These are phyloP conservation scores for Neonectria coccinea DNA, from an alignment of 2,329 filamentous ascomycete species.

Conservation along the genomic window DNA sequence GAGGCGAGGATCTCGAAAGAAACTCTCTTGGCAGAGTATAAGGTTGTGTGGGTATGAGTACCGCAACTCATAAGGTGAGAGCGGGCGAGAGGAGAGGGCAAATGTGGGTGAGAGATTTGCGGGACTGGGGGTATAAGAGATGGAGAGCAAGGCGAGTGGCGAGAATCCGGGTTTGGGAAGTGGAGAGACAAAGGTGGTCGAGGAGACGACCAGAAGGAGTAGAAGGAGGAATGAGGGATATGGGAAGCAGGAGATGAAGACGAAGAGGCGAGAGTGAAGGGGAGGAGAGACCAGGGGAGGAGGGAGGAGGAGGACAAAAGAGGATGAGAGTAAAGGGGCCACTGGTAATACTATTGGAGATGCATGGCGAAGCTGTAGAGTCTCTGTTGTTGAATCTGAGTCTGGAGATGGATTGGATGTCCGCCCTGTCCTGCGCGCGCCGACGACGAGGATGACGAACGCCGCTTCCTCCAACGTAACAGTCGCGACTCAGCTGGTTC, in stretches of 20 bases:
- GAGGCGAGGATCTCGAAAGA: slow-evolving; percentile 3
- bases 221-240: slow-evolving; percentile 8
- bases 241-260: slow-evolving; percentile 13
- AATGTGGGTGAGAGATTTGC: slow-evolving; percentile 30
- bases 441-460: not conserved
- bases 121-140: slow-evolving; percentile 23
- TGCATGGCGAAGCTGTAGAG: slow-evolving; percentile 34
- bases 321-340: slow-evolving; percentile 10
- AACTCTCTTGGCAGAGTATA: slow-evolving; percentile 20
- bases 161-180: slow-evolving; percentile 27
- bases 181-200: slow-evolving; percentile 28
- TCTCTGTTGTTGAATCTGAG: slow-evolving; percentile 4
- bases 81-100: slow-evolving; percentile 4
- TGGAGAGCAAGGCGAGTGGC: slow-evolving; percentile 35
- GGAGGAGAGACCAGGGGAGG: not conserved
- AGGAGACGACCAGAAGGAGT: slow-evolving; percentile 18
- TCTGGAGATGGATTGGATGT: not conserved
- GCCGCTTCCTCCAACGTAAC: not conserved
- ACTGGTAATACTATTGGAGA: slow-evolving; percentile 10
- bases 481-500: not conserved
- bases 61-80: slow-evolving; percentile 11
- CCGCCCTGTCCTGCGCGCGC: not conserved
- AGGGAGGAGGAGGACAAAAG: not conserved
- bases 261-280: slow-evolving; percentile 1
- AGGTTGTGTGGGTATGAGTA: slow-evolving; percentile 16